Evolutionary conservation across 768 basidiomycete genomes (phyloP), one percentile per base, ranked within the genome.

Genomic region (Amanita subjunquillea): DNA sequence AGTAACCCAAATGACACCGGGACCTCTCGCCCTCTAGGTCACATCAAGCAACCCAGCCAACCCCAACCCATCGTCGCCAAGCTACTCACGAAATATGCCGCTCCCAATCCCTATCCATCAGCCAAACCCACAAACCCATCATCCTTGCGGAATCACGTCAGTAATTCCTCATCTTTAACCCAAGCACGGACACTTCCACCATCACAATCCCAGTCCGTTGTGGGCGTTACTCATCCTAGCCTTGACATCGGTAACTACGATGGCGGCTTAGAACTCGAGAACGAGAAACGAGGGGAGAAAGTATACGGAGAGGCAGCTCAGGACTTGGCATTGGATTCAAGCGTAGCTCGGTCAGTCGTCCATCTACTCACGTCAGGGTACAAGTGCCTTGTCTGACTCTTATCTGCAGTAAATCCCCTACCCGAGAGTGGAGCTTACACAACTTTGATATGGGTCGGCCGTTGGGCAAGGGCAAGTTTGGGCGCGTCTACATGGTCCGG

Each of bases 381-480:
- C 50, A 23, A 27, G 8, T 9, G 3, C 48, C 13, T n/a, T 23
- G 17, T 36, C 25, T 25, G 36, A 38, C 57, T 25, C 39, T 36
- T 12, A 42, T 25, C 29, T 22, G 6, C 48, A 87, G 87, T 52
- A 74, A 72, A 56, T 76, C 71, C 36, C 90, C 88, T 17, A 91
- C 90, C 0, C 79, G 83, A 17, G 89, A 91, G 61, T 92, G 93
- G 86, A 82, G 79, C 29, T 72, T 98, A 3, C 79, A 80, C 54
- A 77, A 83, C 50, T 96, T 99, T 60, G 91, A 96, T 57, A 95
- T 98, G 62, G 95, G 96, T 15, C 82, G 92, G 9, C 92, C 93
- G 3, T 77, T 99, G 1, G 96, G 96, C n/a, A 97, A 98, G 66
- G 96, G 96, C 43, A 98, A 98, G 72, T 99, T 98, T 60, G 96